Conservation (phyloP, 1,139 yeast species). For the Dujonia santamariae region DNA sequence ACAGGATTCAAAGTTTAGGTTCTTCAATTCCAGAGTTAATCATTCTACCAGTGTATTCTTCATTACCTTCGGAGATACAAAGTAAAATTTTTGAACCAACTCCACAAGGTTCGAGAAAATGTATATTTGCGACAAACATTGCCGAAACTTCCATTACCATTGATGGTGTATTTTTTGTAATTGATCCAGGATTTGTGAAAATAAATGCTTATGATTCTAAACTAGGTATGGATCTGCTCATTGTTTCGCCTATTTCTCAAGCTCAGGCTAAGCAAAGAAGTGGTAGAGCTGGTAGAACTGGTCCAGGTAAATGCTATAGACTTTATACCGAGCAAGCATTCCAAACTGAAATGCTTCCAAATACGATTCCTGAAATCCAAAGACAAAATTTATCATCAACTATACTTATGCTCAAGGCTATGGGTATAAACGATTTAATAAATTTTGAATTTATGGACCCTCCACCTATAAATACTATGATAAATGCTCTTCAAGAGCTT, state of each 20-base stretch:
- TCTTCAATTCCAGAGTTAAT: slow-evolving; percentile 62
- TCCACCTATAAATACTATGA: slow-evolving; percentile 74
- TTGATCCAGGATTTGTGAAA: slow-evolving; percentile 81
- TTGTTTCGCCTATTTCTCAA: slow-evolving; percentile 72
- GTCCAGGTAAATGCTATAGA: slow-evolving; percentile 79
- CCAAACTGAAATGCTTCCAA: slow-evolving; percentile 75
- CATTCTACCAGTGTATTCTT: slow-evolving; percentile 83
- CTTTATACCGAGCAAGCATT: slow-evolving; percentile 70
- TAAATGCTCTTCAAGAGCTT: slow-evolving; percentile 79
- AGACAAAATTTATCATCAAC: slow-evolving; percentile 86
- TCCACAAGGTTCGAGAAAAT: slow-evolving; percentile 67
- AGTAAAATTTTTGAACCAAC: slow-evolving; percentile 71
- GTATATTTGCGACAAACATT: slow-evolving; percentile 74
- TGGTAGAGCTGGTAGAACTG: slow-evolving; percentile 86
- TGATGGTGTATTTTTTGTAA: slow-evolving; percentile 73
- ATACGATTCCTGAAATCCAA: slow-evolving; percentile 89
- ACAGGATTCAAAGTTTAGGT: slow-evolving; percentile 66
- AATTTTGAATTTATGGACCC: slow-evolving; percentile 93
- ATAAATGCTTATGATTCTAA: slow-evolving; percentile 73
- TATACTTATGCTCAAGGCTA: slow-evolving; percentile 84
- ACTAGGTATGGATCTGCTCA: slow-evolving; percentile 73
- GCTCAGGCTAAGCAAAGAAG: slow-evolving; percentile 83
- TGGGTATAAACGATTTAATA: slow-evolving; percentile 84
- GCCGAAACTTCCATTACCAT: slow-evolving; percentile 83
- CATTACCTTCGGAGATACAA: slow-evolving; percentile 75